These are phyloP conservation scores for Ceratobasidium sp. DNA, from an alignment of 1,284 basidiomycete species.

Conservation along the genomic window DNA sequence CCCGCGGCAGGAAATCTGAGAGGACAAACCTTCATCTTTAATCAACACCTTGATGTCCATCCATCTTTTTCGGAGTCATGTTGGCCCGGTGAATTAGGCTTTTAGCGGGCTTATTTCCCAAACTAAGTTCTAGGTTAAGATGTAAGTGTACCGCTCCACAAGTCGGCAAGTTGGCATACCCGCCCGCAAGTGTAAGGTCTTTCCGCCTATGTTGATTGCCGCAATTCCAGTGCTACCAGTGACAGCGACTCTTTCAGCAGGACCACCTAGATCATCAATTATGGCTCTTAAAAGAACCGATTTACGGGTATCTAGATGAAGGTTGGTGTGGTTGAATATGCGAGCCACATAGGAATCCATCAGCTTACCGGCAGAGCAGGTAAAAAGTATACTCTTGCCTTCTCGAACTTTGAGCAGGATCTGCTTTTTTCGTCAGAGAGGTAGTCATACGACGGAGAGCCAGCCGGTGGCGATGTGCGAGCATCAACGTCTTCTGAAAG, in stretches of 20 bases:
- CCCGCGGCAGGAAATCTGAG: neutral
- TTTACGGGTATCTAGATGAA: slow-evolving; percentile 67
- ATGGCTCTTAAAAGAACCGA: slow-evolving; percentile 70
- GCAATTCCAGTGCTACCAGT: slow-evolving; percentile 74
- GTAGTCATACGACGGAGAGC: slow-evolving; percentile 34
- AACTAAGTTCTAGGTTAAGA: slow-evolving; percentile 66
- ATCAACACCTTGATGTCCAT: slow-evolving; percentile 83
- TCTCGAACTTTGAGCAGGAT: slow-evolving; percentile 82
- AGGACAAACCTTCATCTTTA: slow-evolving; percentile 88
- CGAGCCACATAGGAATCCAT: neutral
- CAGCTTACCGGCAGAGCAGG: slow-evolving; percentile 91
- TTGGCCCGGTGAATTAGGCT: slow-evolving; percentile 77
- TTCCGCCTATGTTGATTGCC: slow-evolving; percentile 70
- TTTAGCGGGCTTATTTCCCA: slow-evolving; percentile 79
- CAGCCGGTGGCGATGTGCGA: neutral
- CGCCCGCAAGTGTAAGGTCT: slow-evolving; percentile 70
- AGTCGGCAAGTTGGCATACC: slow-evolving; percentile 54
- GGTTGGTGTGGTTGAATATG: slow-evolving; percentile 3
- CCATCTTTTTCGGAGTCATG: slow-evolving; percentile 76
- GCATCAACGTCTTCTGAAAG: neutral
- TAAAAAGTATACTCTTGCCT: slow-evolving; percentile 91
- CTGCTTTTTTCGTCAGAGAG: slow-evolving; percentile 77
- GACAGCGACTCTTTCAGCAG: slow-evolving; percentile 64
- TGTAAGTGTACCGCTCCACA: neutral
- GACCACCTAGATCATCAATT: slow-evolving; percentile 63